A percentile compares a stretch with the other conserved stretches of the same genome.
phyloP scores from a whole-genome alignment of 352 stramenopile species.

The Pythium graminicola region DNA sequence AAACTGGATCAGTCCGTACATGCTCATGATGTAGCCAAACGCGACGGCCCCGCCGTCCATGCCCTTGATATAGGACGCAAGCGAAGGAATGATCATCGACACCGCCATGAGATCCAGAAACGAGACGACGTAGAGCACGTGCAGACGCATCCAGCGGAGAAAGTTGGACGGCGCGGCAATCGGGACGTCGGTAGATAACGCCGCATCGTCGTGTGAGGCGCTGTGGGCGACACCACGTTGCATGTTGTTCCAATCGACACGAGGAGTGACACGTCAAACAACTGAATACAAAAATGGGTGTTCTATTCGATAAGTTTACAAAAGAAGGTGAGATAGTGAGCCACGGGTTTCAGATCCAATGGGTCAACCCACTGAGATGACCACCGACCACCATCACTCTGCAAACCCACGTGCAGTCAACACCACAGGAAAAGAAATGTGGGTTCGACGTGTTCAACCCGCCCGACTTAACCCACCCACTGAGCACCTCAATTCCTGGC shows the following conservation, averaged over 20 bases:
- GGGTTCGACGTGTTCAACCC: not conserved
- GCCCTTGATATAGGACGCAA: slow-evolving; percentile 69
- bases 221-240: too few relatives aligned
- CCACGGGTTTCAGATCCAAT: not conserved
- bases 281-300: not conserved
- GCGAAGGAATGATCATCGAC: slow-evolving; percentile 80
- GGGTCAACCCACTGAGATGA: too few relatives aligned
- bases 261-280: too few relatives aligned
- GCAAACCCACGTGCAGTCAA: not conserved
- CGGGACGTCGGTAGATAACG: not conserved
- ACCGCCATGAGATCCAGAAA: slow-evolving; percentile 79
- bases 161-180: not conserved
- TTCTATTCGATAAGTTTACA: not conserved
- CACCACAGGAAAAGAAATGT: slow-evolving; percentile 3
- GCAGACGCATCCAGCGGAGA: slow-evolving; percentile 28
- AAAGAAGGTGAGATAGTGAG: not conserved
- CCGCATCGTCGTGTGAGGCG: not conserved
- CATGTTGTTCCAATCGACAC: not conserved
- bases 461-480: not conserved
- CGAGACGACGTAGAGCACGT: slow-evolving; percentile 68
- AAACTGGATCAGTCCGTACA: slow-evolving; percentile 85
- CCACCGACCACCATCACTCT: not conserved
- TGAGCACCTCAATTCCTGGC: not conserved
- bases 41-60: slow-evolving; percentile 62
- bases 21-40: slow-evolving; percentile 75